phyloP scores from a whole-genome alignment of 768 basidiomycete species.

The Lactifluus volemus region DNA sequence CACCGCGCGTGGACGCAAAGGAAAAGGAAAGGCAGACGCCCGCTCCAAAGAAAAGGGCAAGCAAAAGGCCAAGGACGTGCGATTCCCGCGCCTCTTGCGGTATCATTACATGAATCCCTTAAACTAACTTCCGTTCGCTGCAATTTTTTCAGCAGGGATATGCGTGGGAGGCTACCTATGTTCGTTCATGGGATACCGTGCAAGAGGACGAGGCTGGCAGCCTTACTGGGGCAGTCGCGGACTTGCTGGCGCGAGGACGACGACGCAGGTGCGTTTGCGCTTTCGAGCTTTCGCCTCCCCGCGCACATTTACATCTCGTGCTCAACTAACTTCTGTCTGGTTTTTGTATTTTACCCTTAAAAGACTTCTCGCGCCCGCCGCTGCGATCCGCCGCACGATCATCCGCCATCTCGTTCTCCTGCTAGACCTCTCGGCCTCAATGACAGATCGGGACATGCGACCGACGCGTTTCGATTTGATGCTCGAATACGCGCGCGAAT shows the following conservation, averaged over 20 bases:
- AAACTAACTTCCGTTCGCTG: background rate
- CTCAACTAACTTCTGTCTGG: background rate
- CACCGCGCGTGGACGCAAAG: constrained; percentile 8
- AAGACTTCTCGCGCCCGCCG: constrained; percentile 72
- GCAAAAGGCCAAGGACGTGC: constrained; percentile 19
- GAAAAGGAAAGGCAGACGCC: background rate
- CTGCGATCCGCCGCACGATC: constrained; percentile 88
- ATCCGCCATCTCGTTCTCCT: constrained; percentile 91
- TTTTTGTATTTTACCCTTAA: background rate
- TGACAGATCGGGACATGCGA: constrained; percentile 95
- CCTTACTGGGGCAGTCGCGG: constrained; percentile 82
- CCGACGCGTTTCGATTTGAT: constrained; percentile 90
- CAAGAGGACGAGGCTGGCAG: constrained; percentile 94
- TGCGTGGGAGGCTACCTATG: constrained; percentile 94
- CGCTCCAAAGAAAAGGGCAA: constrained; percentile 12
- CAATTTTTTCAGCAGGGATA: constrained; percentile 56
- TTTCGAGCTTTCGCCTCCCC: background rate
- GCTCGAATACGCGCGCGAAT: constrained; percentile 84
- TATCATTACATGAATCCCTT: background rate
- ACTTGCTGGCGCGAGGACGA: constrained; percentile 77
- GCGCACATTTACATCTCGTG: background rate
- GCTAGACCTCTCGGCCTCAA: constrained; percentile 85
- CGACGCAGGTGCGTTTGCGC: constrained; percentile 56
- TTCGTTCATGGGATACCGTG: constrained; percentile 93
- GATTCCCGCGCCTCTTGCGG: background rate